A percentile compares a stretch with the other conserved stretches of the same genome.
phyloP scores from a whole-genome alignment of 768 basidiomycete genomes.

The Tricholoma bakamatsutake region DNA sequence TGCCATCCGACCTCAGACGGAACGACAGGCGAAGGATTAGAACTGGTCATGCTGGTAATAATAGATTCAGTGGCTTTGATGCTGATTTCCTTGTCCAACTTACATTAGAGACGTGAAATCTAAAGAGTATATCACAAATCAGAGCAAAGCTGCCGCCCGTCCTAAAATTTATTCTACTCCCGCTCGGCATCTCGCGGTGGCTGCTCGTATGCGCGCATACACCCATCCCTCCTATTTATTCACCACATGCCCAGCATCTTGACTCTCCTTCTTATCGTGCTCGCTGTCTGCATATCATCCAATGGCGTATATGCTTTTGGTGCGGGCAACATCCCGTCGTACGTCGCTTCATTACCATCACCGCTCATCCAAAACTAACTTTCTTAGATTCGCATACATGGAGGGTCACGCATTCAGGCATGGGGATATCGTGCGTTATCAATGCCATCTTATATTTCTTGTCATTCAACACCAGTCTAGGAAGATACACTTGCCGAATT shows the following conservation, averaged over 20 bases:
- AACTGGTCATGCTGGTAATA: conserved; percentile 29
- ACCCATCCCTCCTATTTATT: no score
- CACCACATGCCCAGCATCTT: conserved; percentile 26
- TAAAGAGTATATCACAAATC: conserved; percentile 30
- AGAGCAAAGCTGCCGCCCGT: no score
- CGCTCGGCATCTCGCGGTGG: conserved; percentile 20
- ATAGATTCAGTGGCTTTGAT: neutral
- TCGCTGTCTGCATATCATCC: conserved; percentile 44
- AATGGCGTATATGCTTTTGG: conserved; percentile 70
- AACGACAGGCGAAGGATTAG: conserved; percentile 50
- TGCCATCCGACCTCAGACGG: conserved; percentile 98
- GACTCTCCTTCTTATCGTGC: conserved; percentile 37
- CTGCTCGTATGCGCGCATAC: no score
- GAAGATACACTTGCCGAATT: conserved; percentile 66
- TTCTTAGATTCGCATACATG: conserved; percentile 68
- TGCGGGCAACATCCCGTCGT: conserved; percentile 85
- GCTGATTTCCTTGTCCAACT: conserved; percentile 7
- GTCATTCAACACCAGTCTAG: conserved; percentile 26
- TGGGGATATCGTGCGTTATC: conserved; percentile 70
- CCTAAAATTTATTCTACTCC: conserved; percentile 21
- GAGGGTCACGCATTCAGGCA: conserved; percentile 85
- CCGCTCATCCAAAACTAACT: neutral
- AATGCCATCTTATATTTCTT: conserved; percentile 1
- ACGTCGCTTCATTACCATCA: no score
- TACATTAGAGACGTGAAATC: conserved; percentile 19